Percentiles rank a stretch among this genome's conserved stretches.
phyloP scores from a whole-genome alignment of 352 stramenopile species.

The Globisporangium uncinulatum region DNA sequence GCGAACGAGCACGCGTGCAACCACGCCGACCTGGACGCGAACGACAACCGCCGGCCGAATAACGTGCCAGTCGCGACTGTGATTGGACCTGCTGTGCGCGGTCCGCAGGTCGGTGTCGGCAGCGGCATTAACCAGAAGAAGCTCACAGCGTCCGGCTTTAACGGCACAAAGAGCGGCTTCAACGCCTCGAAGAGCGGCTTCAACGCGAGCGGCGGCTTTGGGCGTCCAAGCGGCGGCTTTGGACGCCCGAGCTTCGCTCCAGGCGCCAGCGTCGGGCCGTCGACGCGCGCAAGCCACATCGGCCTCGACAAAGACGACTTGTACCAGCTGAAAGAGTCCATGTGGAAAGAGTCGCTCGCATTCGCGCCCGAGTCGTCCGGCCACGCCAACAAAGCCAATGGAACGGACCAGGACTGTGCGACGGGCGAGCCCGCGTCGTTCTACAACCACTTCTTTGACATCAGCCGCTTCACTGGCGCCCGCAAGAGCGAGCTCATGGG shows the following conservation, averaged over 20 bases:
- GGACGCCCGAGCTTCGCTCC: slow-evolving; percentile 25
- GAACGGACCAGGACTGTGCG: slow-evolving; percentile 13
- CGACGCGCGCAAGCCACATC: slow-evolving; percentile 16
- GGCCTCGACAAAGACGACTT: slow-evolving; percentile 27
- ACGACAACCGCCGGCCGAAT: not conserved
- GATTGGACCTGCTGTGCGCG: slow-evolving; percentile 10
- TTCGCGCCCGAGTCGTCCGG: slow-evolving; percentile 3
- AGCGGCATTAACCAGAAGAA: slow-evolving; percentile 3
- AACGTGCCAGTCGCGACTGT: slow-evolving; percentile 19
- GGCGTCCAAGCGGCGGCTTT: slow-evolving; percentile 12
- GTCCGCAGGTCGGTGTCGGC: slow-evolving; percentile 6
- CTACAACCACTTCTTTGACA: slow-evolving; percentile 34
- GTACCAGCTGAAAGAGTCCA: slow-evolving; percentile 31
- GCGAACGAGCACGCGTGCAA: slow-evolving; percentile 19
- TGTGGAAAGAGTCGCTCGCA: slow-evolving; percentile 27
- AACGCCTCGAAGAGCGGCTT: slow-evolving; percentile 1
- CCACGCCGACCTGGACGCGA: slow-evolving; percentile 6
- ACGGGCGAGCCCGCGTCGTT: slow-evolving; percentile 23
- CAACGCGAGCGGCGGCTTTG: slow-evolving; percentile 4
- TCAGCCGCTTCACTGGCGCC: slow-evolving; percentile 16
- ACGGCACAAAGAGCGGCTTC: not conserved
- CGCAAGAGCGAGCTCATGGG: slow-evolving; percentile 2
- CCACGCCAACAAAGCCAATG: not conserved
- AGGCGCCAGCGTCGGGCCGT: slow-evolving; percentile 7
- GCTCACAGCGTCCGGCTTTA: not conserved